phyloP scores from a whole-genome alignment of 345 rosid genomes.

The Turritis glabra region DNA sequence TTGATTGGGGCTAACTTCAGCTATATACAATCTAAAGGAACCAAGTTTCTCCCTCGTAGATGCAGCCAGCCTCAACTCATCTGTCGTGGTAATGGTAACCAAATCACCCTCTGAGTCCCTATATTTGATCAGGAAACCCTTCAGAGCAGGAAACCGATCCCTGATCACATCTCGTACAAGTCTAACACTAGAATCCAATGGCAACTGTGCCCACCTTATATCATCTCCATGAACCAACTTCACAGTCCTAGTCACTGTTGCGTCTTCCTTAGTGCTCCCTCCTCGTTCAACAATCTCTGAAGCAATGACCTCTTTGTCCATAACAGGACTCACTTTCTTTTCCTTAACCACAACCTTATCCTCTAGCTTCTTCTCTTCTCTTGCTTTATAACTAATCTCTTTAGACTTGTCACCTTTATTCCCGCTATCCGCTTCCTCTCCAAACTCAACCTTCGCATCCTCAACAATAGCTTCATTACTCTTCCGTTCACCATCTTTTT shows the following conservation, averaged over 20 bases:
- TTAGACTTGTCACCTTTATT: not conserved
- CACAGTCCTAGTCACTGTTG: constrained; percentile 61
- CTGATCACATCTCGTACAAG: constrained; percentile 72
- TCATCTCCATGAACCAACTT: constrained; percentile 91
- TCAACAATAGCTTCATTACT: constrained; percentile 46
- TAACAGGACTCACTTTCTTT: constrained; percentile 39
- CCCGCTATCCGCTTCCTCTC: constrained; percentile 28
- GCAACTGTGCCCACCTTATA: constrained; percentile 89
- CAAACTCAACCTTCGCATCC: constrained; percentile 21
- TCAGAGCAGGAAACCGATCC: constrained; percentile 75
- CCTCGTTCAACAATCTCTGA: constrained; percentile 46
- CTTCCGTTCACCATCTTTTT: constrained; percentile 34
- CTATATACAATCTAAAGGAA: constrained; percentile 67
- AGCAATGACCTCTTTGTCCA: constrained; percentile 52
- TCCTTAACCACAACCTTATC: constrained; percentile 52
- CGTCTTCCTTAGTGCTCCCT: constrained; percentile 41
- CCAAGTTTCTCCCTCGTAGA: constrained; percentile 49
- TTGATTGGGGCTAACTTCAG: constrained; percentile 72
- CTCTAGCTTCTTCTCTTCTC: constrained; percentile 49
- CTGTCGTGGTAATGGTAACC: constrained; percentile 78
- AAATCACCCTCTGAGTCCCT: constrained; percentile 87
- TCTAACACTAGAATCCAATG: constrained; percentile 56
- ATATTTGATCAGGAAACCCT: constrained; percentile 77
- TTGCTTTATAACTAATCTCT: constrained; percentile 21
- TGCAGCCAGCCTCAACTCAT: constrained; percentile 76